Evolutionary conservation across 2,329 filamentous ascomycete species (phyloP), one percentile per base, ranked within the genome.

Genomic region (Apiospora phragmitis): DNA sequence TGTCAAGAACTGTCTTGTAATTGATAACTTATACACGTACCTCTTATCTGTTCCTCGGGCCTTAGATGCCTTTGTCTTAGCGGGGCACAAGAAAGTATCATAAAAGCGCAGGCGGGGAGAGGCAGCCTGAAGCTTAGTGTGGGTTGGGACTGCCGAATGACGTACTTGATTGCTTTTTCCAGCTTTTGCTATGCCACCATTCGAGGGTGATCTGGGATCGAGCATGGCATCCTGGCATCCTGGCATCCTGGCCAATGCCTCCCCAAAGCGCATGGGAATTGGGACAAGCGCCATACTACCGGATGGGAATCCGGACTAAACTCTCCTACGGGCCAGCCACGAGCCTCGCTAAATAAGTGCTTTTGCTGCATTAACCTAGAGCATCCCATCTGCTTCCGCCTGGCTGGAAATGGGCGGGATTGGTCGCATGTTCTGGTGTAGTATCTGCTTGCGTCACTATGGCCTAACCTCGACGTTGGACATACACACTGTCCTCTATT

Each of bases 361-460:
- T 29, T 55, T 55, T 55, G 26, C 26, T 16, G 49, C 26, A 55
- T 55, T 29, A 32, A 18, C n/a, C n/a, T n/a, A n/a, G 2, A 41
- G 38, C 38, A 41, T 41, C 6, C 14, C 11, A 32, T 6, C 49
- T 32, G 24, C 35, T 59, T 59, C 51, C 51, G 29, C 51, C 32
- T 5, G 18, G 18, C 32, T 62, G 55, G 55, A n/a, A 55, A 18
- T 29, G 49, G 49, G 26, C 26, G 49, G 49, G 49, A 32, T 8
- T 32, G 49, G 26, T 32, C 49, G 24, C 26, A 18, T 55, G 49
- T 55, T 59, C 32, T 55, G 26, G 49, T 21, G 26, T 32, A 62
- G 55, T 38, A 62, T 38, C 55, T 62, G 32, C 29, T 62, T 62
- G 55, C 55, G 55, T 62, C 55, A 62, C 55, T 62, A 62, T 62